Evolutionary conservation across 2,329 filamentous ascomycete species (phyloP).

Genomic region (Dryadomyces sulphureus): DNA sequence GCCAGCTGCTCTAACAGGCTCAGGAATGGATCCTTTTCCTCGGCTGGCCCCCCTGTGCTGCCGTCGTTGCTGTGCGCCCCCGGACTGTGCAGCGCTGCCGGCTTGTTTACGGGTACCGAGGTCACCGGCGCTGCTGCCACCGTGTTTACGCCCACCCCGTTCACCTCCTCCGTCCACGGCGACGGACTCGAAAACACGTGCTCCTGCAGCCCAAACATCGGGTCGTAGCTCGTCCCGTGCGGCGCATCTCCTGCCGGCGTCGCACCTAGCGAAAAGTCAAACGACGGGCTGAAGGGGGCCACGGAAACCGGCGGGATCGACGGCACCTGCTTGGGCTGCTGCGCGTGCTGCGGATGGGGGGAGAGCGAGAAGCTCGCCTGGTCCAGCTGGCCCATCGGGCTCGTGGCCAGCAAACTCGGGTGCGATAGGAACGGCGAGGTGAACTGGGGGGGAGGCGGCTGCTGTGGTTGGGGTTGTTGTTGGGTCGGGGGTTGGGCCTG

Average conservation of each 20-base stretch:
- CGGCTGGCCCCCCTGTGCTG: conserved; percentile 28
- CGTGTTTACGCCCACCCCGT: conserved; percentile 5
- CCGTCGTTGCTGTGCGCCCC: conserved; percentile 33
- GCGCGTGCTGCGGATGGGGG: conserved; percentile 10
- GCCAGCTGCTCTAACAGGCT: conserved; percentile 68
- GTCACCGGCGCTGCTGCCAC: background rate
- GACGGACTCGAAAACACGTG: conserved; percentile 37
- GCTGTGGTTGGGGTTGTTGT: background rate
- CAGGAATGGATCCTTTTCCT: conserved; percentile 71
- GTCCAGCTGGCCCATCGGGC: too few species aligned
- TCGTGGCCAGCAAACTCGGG: too few species aligned
- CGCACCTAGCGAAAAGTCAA: conserved; percentile 10
- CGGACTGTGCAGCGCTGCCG: conserved; percentile 23
- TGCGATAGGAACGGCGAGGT: background rate
- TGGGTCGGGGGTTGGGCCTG: background rate
- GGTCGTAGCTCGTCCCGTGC: conserved; percentile 28
- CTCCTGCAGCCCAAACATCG: conserved; percentile 43
- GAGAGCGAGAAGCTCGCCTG: background rate
- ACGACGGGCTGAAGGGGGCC: conserved; percentile 13
- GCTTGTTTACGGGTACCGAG: background rate
- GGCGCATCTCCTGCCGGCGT: background rate
- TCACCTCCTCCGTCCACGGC: conserved; percentile 30
- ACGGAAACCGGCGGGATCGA: conserved; percentile 3
- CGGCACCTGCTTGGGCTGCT: conserved; percentile 14
- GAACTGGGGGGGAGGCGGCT: background rate